These are phyloP conservation scores for Tillandsia leiboldiana DNA, from an alignment of 176 grass and related monocot species.

Conservation along the genomic window DNA sequence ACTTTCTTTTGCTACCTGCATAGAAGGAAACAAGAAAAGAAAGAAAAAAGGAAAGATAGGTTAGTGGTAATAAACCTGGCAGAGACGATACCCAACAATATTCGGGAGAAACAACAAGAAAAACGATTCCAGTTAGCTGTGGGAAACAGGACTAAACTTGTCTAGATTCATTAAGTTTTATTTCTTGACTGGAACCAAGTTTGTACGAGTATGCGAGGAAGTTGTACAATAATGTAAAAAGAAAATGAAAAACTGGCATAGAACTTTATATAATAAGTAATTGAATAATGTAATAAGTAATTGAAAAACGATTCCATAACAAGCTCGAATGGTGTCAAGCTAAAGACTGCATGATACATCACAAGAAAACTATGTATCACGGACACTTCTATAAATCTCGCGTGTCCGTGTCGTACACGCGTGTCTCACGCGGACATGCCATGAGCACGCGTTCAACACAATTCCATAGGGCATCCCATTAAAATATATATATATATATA, in stretches of 20 bases:
- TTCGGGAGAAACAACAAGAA: neutral
- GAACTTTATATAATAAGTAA: no score
- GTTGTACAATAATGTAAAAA: neutral
- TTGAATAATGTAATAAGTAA: no score
- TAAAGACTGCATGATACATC: no score
- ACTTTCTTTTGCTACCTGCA: conserved; percentile 91
- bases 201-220: neutral
- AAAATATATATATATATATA: no score
- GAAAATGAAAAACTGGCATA: neutral
- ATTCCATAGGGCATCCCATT: no score
- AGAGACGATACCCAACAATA: neutral
- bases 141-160: neutral
- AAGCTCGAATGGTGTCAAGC: no score
- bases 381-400: no score
- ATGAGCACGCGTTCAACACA: no score
- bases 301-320: no score
- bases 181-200: neutral
- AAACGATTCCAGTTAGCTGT: neutral
- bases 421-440: no score
- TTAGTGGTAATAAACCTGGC: neutral
- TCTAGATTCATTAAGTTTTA: neutral
- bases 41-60: neutral
- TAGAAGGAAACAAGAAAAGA: conserved; percentile 13
- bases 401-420: no score
- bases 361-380: neutral